These are phyloP conservation scores for Dendrobium nobile DNA, from an alignment of 106 monocot genomes.

Conservation along the genomic window DNA sequence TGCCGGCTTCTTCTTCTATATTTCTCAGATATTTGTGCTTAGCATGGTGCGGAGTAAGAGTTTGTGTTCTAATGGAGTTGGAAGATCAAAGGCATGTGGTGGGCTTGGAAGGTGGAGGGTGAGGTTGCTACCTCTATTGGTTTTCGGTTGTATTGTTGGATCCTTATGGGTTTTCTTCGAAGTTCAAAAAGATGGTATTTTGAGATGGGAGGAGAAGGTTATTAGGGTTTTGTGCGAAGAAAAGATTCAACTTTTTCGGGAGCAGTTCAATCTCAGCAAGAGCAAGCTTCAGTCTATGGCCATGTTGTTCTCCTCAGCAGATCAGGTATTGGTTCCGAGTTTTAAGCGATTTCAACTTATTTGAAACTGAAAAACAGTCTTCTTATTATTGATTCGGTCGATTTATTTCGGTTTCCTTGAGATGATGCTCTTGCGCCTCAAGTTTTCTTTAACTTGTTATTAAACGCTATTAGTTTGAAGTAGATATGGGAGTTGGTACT, in stretches of 20 bases:
- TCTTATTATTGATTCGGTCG: background rate
- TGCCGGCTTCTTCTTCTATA: slow-evolving; percentile 7
- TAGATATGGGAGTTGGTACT: slow-evolving; percentile 3
- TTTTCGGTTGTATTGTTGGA: slow-evolving; percentile 25
- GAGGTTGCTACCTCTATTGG: slow-evolving; percentile 18
- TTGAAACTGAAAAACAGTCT: background rate
- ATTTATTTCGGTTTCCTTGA: background rate
- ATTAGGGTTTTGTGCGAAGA: slow-evolving; percentile 16
- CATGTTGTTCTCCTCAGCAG: slow-evolving; percentile 27
- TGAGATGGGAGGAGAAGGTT: slow-evolving; percentile 11
- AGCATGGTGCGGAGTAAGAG: slow-evolving; percentile 19
- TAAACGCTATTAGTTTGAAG: background rate
- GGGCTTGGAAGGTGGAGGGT: slow-evolving; percentile 24
- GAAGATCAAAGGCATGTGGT: slow-evolving; percentile 16
- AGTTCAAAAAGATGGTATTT: slow-evolving; percentile 10
- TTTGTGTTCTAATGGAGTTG: background rate
- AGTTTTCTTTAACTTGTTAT: background rate
- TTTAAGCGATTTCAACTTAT: background rate
- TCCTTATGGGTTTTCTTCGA: slow-evolving; percentile 25
- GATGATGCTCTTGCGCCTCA: background rate
- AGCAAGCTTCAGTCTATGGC: slow-evolving; percentile 32
- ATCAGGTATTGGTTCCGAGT: slow-evolving; percentile 29
- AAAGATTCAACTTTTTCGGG: slow-evolving; percentile 12
- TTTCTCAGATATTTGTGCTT: slow-evolving; percentile 4
- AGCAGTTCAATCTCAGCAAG: slow-evolving; percentile 36